Evolutionary conservation across 78 protist species (phyloP), one percentile per base, ranked within the genome.

Genomic region (Dictyostelium capitatum): DNA sequence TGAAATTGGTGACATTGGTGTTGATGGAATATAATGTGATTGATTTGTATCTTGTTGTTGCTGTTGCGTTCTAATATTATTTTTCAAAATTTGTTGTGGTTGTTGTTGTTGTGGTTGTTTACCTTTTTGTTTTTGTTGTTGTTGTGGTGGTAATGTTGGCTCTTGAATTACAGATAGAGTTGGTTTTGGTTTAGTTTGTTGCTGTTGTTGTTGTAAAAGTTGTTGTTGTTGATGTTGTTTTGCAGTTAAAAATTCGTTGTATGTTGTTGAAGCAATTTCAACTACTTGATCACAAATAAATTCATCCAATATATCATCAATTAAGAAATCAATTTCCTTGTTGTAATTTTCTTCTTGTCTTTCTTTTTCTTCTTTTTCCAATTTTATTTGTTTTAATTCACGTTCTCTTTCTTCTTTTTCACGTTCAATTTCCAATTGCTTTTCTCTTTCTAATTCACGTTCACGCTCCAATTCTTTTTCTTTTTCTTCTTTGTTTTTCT

Each of bases 241-340:
- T n/a, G 70, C 15, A 8, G 32, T 15, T 30, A 28, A 20, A 53
- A 23, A 41, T 47, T 89, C 85, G 50, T 79, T 20, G 15, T 69
- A 57, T 6, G 50, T 7, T 28, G 46, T 25, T 1, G 46, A 11
- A 5, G 56, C 74, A 1, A 80, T 79, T 14, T 56, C 85, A 28
- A 51, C 19, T 11, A 30, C 17, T 62, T 80, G 84, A 30, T 82
- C 90, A 50, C 70, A n/a, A 48, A 81, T 30, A 7, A 80, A 56
- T 48, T 90, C 89, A n/a, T 65, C 65, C n/a, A 82, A 62, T 28
- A 80, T 46, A 10, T 80, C 95, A 37, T 90, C 90, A 20, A 74
- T 57, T 10, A 74, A 46, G 8, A 23, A 20, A 37, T 67, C 74
- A 37, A 80, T 53, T n/a, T 41, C 94, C 20, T 20, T 14, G 4